phyloP scores from a whole-genome alignment of 2,329 filamentous ascomycete species.

The Pseudogymnoascus sp. region DNA sequence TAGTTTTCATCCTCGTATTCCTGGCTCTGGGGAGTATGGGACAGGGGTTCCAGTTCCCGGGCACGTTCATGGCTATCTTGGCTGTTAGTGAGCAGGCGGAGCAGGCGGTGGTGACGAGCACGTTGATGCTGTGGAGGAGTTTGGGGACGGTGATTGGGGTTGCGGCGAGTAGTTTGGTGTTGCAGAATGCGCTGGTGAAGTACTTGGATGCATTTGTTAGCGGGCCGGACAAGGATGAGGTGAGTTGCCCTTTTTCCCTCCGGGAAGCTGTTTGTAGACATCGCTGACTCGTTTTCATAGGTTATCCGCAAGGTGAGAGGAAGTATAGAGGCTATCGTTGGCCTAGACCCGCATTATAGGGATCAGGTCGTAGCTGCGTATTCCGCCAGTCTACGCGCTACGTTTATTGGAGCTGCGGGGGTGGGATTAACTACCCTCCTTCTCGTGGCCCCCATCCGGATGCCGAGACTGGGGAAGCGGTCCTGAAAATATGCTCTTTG shows the following conservation, averaged over 20 bases:
- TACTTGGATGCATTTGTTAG: conserved; percentile 52
- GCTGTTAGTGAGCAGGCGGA: conserved; percentile 50
- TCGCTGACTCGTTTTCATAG: conserved; percentile 12
- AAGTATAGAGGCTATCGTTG: conserved; percentile 46
- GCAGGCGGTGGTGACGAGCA: conserved; percentile 62
- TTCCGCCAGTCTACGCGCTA: conserved; percentile 39
- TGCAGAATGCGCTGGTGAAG: conserved; percentile 60
- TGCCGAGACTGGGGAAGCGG: conserved; percentile 44
- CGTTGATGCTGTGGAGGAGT: conserved; percentile 62
- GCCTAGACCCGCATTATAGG: conserved; percentile 36
- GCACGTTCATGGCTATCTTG: conserved; percentile 55
- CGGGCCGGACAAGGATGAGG: conserved; percentile 46
- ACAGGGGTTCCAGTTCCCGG: conserved; percentile 57
- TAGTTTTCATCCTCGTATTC: conserved; percentile 46
- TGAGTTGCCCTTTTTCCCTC: conserved; percentile 9
- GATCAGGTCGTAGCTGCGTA: conserved; percentile 50
- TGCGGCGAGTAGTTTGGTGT: conserved; percentile 59
- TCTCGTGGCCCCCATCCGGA: conserved; percentile 42
- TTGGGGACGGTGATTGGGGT: conserved; percentile 69
- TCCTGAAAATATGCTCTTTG: conserved; percentile 24
- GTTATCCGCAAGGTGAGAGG: conserved; percentile 45
- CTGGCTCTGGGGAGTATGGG: conserved; percentile 50
- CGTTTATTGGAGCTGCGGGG: conserved; percentile 35
- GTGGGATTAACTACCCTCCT: conserved; percentile 41
- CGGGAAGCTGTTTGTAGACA: not conserved